A percentile compares a stretch with the other conserved stretches of the same genome.
Conservation (phyloP, 139 green algal species). For the Volvox reticuliferus region DNA sequence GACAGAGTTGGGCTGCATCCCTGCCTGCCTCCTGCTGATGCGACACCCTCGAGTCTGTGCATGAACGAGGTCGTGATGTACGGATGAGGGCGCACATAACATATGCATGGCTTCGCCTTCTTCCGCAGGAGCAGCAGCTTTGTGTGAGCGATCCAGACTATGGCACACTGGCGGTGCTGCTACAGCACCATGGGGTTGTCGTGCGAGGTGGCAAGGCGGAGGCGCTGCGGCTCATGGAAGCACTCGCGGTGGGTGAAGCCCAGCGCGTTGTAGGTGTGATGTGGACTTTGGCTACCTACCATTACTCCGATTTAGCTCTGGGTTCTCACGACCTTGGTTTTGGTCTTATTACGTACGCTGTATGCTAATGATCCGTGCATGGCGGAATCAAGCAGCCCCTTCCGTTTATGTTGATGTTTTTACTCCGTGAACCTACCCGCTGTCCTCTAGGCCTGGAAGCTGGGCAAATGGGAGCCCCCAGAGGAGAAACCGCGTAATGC, state of each 20-base stretch:
- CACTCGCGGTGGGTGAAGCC: not conserved
- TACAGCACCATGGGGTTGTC: slow-evolving; percentile 41
- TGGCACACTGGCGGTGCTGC: slow-evolving; percentile 20
- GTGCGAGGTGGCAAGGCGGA: slow-evolving; percentile 32
- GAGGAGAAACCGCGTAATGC: not conserved
- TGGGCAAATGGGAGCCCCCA: not conserved
- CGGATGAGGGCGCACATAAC: not conserved
- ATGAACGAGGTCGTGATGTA: not conserved
- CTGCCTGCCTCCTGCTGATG: not conserved
- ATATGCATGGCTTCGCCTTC: not conserved
- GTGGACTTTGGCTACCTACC: not conserved
- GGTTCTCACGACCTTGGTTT: not conserved
- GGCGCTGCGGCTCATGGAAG: slow-evolving; percentile 16
- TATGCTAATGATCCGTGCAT: not conserved
- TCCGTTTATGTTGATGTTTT: not conserved
- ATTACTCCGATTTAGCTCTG: not conserved
- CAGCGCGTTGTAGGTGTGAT: not conserved
- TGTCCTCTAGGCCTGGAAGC: slow-evolving; percentile 16
- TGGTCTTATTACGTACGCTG: not conserved
- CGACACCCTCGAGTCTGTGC: not conserved
- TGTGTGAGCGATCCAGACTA: not conserved
- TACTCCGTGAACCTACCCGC: too few relatives aligned
- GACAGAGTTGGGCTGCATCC: too few relatives aligned
- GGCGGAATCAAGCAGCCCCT: not conserved
- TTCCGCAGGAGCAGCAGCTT: slow-evolving; percentile 27